Conservation (phyloP, 495 filamentous ascomycete genomes). For the Darksidea phi region DNA sequence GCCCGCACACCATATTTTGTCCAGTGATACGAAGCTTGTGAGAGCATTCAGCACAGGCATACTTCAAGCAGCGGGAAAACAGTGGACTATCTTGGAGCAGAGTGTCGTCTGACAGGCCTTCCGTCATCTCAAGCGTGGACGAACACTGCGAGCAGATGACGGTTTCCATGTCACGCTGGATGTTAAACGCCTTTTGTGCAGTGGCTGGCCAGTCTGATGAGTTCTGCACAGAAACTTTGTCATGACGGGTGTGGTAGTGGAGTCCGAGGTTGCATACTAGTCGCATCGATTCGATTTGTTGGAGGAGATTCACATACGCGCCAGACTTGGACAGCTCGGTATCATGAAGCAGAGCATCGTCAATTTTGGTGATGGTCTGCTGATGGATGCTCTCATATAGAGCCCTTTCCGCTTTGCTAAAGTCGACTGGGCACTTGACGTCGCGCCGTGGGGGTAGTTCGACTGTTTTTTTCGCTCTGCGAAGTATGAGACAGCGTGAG, state of each 20-base stretch:
- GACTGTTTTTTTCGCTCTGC: neutral
- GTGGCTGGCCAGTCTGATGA: conserved; percentile 1
- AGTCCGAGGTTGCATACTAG: conserved; percentile 22
- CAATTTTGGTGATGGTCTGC: conserved; percentile 4
- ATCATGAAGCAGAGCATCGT: conserved; percentile 6
- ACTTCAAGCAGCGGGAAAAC: conserved; percentile 14
- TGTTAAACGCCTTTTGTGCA: conserved; percentile 15
- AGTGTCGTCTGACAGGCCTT: neutral
- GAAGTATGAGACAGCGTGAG: conserved; percentile 2
- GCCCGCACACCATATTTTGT: conserved; percentile 2
- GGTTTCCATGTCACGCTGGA: conserved; percentile 2
- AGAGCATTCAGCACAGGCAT: conserved; percentile 8
- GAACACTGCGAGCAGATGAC: conserved; percentile 13
- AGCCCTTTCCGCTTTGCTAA: conserved; percentile 1
- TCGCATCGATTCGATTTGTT: conserved; percentile 17
- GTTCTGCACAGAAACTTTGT: neutral
- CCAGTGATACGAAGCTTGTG: neutral
- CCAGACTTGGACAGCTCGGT: neutral
- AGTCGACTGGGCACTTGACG: conserved; percentile 4
- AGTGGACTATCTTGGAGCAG: neutral
- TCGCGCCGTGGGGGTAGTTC: conserved; percentile 1
- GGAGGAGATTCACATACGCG: conserved; percentile 10
- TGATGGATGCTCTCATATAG: conserved; percentile 1
- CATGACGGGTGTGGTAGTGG: neutral
- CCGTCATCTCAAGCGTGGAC: neutral